Base-by-base conservation (phyloP, 2,329 filamentous ascomycete genomes). In the Hypoxylon sp. region DNA sequence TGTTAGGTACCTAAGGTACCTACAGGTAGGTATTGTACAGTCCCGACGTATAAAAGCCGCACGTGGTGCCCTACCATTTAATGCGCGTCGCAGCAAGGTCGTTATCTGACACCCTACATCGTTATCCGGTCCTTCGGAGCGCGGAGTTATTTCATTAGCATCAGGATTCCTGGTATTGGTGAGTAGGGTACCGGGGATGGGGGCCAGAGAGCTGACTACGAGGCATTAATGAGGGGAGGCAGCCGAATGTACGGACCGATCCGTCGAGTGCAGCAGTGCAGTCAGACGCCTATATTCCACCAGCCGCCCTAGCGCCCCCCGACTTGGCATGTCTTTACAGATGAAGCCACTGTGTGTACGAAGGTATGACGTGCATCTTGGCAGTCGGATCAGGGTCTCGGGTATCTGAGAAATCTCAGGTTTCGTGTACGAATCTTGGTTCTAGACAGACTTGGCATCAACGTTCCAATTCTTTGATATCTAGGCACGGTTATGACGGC, bases 81-180 rank as follows among this genome's bases (percentile, higher is more conserved):
- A 61, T 29, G 46, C 41, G 23, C 41, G 66, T 63, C 50, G 59
- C 59, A 65, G 58, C 37, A 41, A 45, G 43, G 48, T 62, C 47
- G 47, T 66, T 69, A 69, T 69, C 67, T 69, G 21, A 56, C 50
- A 51, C 52, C 37, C 39, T 48, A 39, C 48, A 47, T 50, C 30
- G 32, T 8, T 32, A 21, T 37, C 65, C 65, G 41, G 30, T 19
- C 37, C 25, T 32, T 60, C 67, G 67, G 67, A 57, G 63, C 46
- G 53, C 63, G 67, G 67, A 69, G 67, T 69, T 69, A 69, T 43
- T 67, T 34, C 12, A 48, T 48, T 39, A 14, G 32, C n/a, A 39
- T 19, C 3, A n/a, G n/a, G 47, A 23, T 48, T 34, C 34, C 3
- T 34, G 39, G 12, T 19, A 64, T 67, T 63, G 55, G 60, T 55